phyloP scores from a whole-genome alignment of 2,329 filamentous ascomycete genomes.

The Colletotrichum falcatum region DNA sequence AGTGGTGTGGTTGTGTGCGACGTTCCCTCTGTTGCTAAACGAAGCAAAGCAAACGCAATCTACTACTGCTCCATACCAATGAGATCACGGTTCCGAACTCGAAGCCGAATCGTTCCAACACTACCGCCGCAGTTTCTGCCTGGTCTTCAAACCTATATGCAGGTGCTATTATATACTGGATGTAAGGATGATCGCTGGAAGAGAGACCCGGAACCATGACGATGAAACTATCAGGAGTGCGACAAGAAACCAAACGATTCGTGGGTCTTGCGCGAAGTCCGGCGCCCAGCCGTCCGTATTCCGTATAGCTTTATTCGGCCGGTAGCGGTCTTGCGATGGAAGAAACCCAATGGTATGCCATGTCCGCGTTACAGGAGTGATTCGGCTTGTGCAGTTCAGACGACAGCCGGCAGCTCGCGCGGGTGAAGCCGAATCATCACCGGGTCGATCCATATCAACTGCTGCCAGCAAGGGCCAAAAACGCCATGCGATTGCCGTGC shows the following conservation, averaged over 20 bases:
- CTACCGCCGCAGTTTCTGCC: constrained; percentile 5
- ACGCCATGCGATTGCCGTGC: neutral
- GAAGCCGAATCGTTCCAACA: constrained; percentile 7
- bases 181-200: constrained; percentile 29
- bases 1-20: neutral
- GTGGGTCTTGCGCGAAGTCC: constrained; percentile 23
- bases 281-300: neutral
- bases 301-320: neutral
- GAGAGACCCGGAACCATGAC: neutral
- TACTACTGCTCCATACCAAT: too few species aligned
- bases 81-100: neutral
- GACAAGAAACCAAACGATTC: constrained; percentile 14
- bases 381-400: neutral
- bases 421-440: neutral
- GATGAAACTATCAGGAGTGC: constrained; percentile 13
- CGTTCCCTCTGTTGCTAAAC: neutral
- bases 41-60: neutral
- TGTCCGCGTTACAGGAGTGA: neutral
- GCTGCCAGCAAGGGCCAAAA: neutral
- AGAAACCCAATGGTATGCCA: neutral
- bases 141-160: constrained; percentile 1
- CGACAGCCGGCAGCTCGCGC: neutral
- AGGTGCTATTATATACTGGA: neutral
- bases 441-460: neutral
- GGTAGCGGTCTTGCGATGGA: neutral